A percentile compares a stretch with the other conserved stretches of the same genome.
Conservation (phyloP, 805 yeast species). For the Ogataea dorogensis region DNA sequence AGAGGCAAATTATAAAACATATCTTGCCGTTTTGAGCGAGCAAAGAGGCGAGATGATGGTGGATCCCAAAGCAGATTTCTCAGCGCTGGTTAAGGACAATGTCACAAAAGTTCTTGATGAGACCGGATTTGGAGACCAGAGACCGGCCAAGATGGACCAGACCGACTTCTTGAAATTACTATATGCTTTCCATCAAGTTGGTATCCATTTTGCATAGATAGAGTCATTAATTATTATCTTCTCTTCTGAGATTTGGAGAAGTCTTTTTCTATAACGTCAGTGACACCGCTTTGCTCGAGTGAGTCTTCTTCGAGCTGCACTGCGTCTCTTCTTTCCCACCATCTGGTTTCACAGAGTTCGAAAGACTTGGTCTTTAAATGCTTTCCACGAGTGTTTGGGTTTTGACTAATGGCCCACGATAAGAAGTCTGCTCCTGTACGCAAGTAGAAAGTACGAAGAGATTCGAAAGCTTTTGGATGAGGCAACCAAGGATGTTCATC, state of each 20-base stretch:
- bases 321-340: slow-evolving; percentile 98
- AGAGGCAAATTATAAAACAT: slow-evolving; percentile 85
- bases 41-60: slow-evolving; percentile 49
- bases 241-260: slow-evolving; percentile 45
- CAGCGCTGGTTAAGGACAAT: slow-evolving; percentile 58
- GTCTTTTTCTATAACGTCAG: slow-evolving; percentile 79
- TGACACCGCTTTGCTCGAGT: slow-evolving; percentile 91
- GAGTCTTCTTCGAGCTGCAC: slow-evolving; percentile 85
- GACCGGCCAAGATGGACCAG: slow-evolving; percentile 94
- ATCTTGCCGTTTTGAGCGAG: slow-evolving; percentile 48
- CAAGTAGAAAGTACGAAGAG: slow-evolving; percentile 76
- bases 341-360: slow-evolving; percentile 88
- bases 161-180: slow-evolving; percentile 84
- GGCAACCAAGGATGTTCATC: slow-evolving; percentile 97
- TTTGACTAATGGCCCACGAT: slow-evolving; percentile 90
- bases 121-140: slow-evolving; percentile 78
- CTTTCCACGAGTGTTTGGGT: slow-evolving; percentile 84
- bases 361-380: slow-evolving; percentile 85
- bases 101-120: slow-evolving; percentile 72
- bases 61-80: slow-evolving; percentile 40
- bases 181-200: slow-evolving; percentile 94
- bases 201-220: slow-evolving; percentile 85
- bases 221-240: slow-evolving; percentile 38
- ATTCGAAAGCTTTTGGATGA: slow-evolving; percentile 92
- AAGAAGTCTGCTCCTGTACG: slow-evolving; percentile 85